A percentile compares a stretch with the other conserved stretches of the same genome.
Conservation (phyloP, 768 basidiomycete genomes). For the Leccinum uliginosum region DNA sequence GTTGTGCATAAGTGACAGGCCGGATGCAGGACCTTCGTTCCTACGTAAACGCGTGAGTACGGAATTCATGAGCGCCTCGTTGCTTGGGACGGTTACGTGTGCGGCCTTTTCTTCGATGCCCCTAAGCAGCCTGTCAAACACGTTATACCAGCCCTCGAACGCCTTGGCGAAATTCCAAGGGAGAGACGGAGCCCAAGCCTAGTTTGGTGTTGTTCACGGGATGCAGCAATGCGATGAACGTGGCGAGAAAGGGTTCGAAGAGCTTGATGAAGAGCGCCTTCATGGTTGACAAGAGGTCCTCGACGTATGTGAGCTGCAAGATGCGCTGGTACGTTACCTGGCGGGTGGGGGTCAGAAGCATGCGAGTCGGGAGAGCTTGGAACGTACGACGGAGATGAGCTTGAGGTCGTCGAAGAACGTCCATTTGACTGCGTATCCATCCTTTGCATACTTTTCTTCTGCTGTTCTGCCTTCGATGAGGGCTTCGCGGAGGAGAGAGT, state of each 20-base stretch:
- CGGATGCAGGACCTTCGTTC: conserved; percentile 69
- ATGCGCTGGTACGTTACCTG: conserved; percentile 97
- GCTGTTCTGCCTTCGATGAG: conserved; percentile 85
- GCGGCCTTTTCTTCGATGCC: conserved; percentile 74
- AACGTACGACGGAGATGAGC: conserved; percentile 89
- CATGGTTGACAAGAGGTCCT: conserved; percentile 76
- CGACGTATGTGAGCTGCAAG: conserved; percentile 89
- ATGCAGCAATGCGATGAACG: conserved; percentile 82
- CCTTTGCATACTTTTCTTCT: conserved; percentile 86
- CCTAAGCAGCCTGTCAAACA: conserved; percentile 73
- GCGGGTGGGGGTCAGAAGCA: neutral
- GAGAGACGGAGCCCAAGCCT: conserved; percentile 28
- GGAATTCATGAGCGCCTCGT: neutral
- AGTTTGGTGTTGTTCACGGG: conserved; percentile 46
- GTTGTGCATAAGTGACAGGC: conserved; percentile 30
- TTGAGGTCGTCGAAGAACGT: conserved; percentile 93
- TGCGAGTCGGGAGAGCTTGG: neutral
- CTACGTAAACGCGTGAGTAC: conserved; percentile 32
- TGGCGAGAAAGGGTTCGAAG: conserved; percentile 77
- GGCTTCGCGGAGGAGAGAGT: conserved; percentile 83
- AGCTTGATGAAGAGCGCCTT: conserved; percentile 83
- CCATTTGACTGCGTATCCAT: conserved; percentile 94
- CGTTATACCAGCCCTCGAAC: conserved; percentile 75
- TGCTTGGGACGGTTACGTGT: conserved; percentile 37
- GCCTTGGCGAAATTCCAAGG: conserved; percentile 68